Evolutionary conservation across 768 basidiomycete species (phyloP).

Genomic region (Lactarius deliciosus): DNA sequence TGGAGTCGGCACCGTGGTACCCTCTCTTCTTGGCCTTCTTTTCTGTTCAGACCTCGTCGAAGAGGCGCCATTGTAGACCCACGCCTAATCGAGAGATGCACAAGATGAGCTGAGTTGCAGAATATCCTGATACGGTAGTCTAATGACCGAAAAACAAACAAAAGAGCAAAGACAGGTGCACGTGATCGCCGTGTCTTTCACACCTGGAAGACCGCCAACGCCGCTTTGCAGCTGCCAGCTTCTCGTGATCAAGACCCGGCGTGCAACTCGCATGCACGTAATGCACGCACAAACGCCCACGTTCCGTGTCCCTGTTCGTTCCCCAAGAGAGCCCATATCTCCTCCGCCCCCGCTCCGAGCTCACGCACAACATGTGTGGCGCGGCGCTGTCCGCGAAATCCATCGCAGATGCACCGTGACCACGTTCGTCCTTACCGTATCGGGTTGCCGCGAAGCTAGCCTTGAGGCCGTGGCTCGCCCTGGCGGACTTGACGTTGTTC

Average conservation of each 20-base stretch:
- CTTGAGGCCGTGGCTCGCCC: conserved; percentile 1
- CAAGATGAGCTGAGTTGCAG: not conserved
- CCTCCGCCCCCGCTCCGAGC: not conserved
- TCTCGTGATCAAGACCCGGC: not conserved
- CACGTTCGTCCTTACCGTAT: not conserved
- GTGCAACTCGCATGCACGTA: not conserved
- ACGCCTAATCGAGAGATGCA: not conserved
- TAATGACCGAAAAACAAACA: not conserved
- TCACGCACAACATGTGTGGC: conserved; percentile 8
- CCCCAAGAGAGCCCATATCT: not conserved
- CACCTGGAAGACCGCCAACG: not conserved
- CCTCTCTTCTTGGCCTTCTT: not conserved
- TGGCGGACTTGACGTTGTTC: not conserved
- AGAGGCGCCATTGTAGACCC: not conserved
- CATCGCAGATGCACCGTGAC: not conserved
- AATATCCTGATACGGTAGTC: too few species aligned
- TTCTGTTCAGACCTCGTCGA: not conserved
- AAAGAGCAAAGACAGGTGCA: not conserved
- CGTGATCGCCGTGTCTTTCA: not conserved
- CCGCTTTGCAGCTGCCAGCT: not conserved
- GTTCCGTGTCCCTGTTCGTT: not conserved
- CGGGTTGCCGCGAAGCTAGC: not conserved
- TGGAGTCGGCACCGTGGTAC: not conserved
- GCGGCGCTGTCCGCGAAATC: conserved; percentile 14
- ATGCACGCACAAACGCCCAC: not conserved